Base-by-base conservation (phyloP, 495 filamentous ascomycete genomes). In the Penicillium egyptiacum region DNA sequence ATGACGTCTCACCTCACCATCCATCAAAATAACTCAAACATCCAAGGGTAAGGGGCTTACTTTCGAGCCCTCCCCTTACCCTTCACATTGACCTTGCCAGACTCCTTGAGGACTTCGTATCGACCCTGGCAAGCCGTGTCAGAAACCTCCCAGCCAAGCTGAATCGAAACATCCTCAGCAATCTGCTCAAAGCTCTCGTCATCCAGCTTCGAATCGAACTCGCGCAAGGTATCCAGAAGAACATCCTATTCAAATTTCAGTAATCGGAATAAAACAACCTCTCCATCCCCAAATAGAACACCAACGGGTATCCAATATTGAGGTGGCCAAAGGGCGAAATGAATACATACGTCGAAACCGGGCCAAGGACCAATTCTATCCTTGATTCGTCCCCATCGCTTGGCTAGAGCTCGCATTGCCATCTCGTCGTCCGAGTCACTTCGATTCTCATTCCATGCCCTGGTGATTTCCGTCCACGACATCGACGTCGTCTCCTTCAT, bases 331-430 rank as follows among this genome's bases (percentile, higher is more conserved):
- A 52, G n/a, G n/a, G 16, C 5, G 8, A 41, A 19, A 23, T 41
- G 9, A 25, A 41, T 30, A 40, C 50, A 11, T 52, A 52, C 52
- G 14, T 54, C 41, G 23, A 54, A 54, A 6, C 26, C 19, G 6
- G 51, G n/a, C 51, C 51, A 44, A 5, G 12, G n/a, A 3, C 40
- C 51, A 19, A 53, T 31, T 3, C 7, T 41, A 5, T n/a, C 11
- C 25, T 23, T 22, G 3, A 53, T 42, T 2, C 16, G 22, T 7
- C 23, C 12, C 37, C 37, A 53, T 7, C 39, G 23, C 12, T n/a
- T 53, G 35, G 1, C 4, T 11, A 53, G 20, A 8, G 48, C n/a
- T 17, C 26, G n/a, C 17, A 9, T 25, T 20, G 16, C 22, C 31
- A 23, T 22, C 7, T 16, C 6, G 4, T 50, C 19, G 14, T 12